A percentile compares a stretch with the other conserved stretches of the same genome.
phyloP scores from a whole-genome alignment of 2,329 filamentous ascomycete genomes.

The Dactylellina haptotyla region DNA sequence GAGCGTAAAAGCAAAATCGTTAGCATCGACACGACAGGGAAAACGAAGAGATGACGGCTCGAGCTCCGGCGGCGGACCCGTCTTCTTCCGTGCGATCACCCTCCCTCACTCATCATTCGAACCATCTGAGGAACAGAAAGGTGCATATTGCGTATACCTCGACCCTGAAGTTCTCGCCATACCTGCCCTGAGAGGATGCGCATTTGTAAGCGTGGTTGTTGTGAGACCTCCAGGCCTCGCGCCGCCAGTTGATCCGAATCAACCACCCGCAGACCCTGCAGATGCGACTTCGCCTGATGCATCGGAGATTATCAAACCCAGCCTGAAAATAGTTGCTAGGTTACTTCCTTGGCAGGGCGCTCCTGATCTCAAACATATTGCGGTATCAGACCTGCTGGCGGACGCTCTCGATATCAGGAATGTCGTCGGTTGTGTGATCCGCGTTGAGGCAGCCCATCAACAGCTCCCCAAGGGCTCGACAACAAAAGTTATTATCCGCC shows the following conservation, averaged over 20 bases:
- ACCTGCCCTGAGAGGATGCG: conserved; percentile 76
- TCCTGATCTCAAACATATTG: conserved; percentile 80
- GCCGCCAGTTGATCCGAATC: conserved; percentile 72
- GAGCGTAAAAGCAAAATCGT: conserved; percentile 52
- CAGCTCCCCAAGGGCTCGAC: conserved; percentile 75
- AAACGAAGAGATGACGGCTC: conserved; percentile 43
- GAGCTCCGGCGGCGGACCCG: conserved; percentile 61
- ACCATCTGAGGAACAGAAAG: conserved; percentile 67
- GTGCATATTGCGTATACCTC: conserved; percentile 80
- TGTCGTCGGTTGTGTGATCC: conserved; percentile 85
- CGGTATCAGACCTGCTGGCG: conserved; percentile 81
- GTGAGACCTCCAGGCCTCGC: conserved; percentile 82
- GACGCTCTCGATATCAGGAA: conserved; percentile 73
- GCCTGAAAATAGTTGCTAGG: conserved; percentile 75
- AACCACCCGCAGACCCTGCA: conserved; percentile 71
- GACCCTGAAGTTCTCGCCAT: conserved; percentile 71
- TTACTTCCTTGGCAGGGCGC: conserved; percentile 84
- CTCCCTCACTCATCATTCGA: conserved; percentile 82
- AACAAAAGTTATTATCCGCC: conserved; percentile 78
- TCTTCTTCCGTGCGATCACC: conserved; percentile 81
- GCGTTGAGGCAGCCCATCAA: conserved; percentile 81
- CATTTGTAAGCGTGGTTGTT: conserved; percentile 84
- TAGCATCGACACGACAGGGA: conserved; percentile 45
- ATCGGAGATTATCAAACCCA: conserved; percentile 41
- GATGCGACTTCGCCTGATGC: conserved; percentile 68